Base-by-base conservation (phyloP, 2,329 filamentous ascomycete genomes). In the Penicillium brasilianum region DNA sequence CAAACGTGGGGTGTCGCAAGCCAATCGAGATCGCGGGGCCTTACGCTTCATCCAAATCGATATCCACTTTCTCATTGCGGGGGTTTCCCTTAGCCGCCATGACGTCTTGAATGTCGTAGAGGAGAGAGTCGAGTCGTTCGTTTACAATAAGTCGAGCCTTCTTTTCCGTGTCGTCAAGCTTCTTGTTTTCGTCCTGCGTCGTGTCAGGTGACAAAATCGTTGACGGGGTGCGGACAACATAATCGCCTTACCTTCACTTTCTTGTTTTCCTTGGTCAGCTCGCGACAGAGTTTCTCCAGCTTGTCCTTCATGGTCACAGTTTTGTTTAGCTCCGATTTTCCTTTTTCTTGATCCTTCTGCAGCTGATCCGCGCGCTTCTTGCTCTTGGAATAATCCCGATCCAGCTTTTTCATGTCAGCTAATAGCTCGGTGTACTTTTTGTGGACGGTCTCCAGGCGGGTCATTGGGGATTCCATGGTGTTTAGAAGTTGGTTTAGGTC, bases 241-340 rank as follows among this genome's bases (percentile, higher is more conserved):
- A 32, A 36, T 53, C 46, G 57, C 75, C 81, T 69, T 78, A 95
- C 92, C 89, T 98, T 98, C 67, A 99, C 88, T 80, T 96, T 96
- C 79, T 98, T 98, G 77, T 99, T 99, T 74, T 99, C 95, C 71
- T 94, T 91, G 62, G 96, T 95, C 58, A 99, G 84, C 77, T 99
- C 95, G 59, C 95, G 85, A 71, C 93, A 97, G 34, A 99, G 83
- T 76, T 98, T 99, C 79, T 99, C 95, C 49, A 99, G 83, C 79
- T 98, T 98, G 76, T 98, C 93, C 77, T 96, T 97, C 74, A 98
- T 87, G 1, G 89, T 90, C 20, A 91, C 89, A 22, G 93, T 94
- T 80, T 97, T 97, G 79, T 88, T 94, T 58, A 97, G 83, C 76
- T 99, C 95, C 50, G 89, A 90, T 70, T 93, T 88, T 59, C 90